phyloP scores from a whole-genome alignment of 805 yeast genomes.

The Candida vartiovaarae region DNA sequence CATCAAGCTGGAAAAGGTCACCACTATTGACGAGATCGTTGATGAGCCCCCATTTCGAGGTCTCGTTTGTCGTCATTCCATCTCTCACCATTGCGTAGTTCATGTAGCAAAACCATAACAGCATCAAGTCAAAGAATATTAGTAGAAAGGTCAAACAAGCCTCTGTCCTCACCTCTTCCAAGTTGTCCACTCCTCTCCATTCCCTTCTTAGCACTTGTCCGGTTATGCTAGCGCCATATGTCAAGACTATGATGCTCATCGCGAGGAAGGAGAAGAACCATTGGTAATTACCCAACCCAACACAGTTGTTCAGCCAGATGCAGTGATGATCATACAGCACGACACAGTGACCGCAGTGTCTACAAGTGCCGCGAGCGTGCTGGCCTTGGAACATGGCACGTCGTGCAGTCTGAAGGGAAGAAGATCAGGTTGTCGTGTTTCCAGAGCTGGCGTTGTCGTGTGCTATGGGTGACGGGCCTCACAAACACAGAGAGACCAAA shows the following conservation, averaged over 20 bases:
- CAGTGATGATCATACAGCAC: conserved; percentile 70
- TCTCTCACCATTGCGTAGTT: conserved; percentile 46
- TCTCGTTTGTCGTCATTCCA: conserved; percentile 75
- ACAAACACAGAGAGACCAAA: conserved; percentile 11
- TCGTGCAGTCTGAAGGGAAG: conserved; percentile 32
- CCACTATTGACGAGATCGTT: conserved; percentile 42
- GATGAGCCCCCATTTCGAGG: conserved; percentile 62
- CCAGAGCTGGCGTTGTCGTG: conserved; percentile 3
- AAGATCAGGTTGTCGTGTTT: conserved; percentile 16
- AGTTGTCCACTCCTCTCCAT: conserved; percentile 1
- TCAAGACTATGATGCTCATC: conserved; percentile 37
- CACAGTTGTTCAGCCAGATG: conserved; percentile 65
- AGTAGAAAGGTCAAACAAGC: conserved; percentile 34
- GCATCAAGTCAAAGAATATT: conserved; percentile 36
- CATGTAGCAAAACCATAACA: conserved; percentile 34
- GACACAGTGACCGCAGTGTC: conserved; percentile 57
- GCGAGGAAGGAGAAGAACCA: conserved; percentile 53
- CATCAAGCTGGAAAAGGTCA: conserved; percentile 22
- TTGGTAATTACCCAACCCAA: conserved; percentile 57
- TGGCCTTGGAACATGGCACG: conserved; percentile 59
- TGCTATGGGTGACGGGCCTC: conserved; percentile 6
- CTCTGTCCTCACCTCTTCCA: conserved; percentile 7
- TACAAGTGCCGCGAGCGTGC: conserved; percentile 77
- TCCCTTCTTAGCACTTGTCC: conserved; percentile 4
- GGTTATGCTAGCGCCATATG: conserved; percentile 34